A percentile compares a stretch with the other conserved stretches of the same genome.
These are phyloP conservation scores for Coniochaeta sp. DNA, from an alignment of 2,329 filamentous ascomycete species.

Conservation along the genomic window DNA sequence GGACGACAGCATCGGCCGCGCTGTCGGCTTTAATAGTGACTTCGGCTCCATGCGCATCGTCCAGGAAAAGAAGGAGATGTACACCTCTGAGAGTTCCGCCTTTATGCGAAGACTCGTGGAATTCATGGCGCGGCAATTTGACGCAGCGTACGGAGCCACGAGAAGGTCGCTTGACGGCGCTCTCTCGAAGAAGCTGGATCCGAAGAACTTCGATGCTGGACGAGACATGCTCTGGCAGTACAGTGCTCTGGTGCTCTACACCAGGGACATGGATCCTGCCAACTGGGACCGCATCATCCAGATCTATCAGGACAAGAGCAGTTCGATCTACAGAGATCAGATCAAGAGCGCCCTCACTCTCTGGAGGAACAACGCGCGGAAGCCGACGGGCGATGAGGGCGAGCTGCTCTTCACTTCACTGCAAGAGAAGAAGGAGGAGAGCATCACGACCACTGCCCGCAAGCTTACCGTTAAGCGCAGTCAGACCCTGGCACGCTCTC, in stretches of 20 bases:
- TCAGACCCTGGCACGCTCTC: slow-evolving; percentile 71
- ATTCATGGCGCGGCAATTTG: slow-evolving; percentile 77
- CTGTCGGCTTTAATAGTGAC: slow-evolving; percentile 56
- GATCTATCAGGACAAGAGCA: slow-evolving; percentile 72
- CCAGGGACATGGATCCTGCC: slow-evolving; percentile 71
- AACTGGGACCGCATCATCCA: slow-evolving; percentile 78
- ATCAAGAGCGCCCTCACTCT: slow-evolving; percentile 69
- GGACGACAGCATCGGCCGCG: slow-evolving; percentile 38
- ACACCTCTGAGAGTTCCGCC: slow-evolving; percentile 63
- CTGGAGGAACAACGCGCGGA: slow-evolving; percentile 75
- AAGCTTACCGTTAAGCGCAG: slow-evolving; percentile 93
- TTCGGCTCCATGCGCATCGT: slow-evolving; percentile 89
- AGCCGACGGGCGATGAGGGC: slow-evolving; percentile 67
- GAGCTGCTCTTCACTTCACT: slow-evolving; percentile 80
- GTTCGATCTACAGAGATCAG: slow-evolving; percentile 71
- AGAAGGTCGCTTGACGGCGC: slow-evolving; percentile 56
- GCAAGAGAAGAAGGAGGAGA: slow-evolving; percentile 78
- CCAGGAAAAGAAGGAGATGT: slow-evolving; percentile 89
- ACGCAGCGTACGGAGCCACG: slow-evolving; percentile 64
- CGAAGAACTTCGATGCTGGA: slow-evolving; percentile 62
- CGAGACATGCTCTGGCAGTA: slow-evolving; percentile 79
- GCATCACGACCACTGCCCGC: slow-evolving; percentile 66
- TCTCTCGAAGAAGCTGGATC: slow-evolving; percentile 60
- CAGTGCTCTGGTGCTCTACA: slow-evolving; percentile 78
- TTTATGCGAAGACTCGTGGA: slow-evolving; percentile 77